phyloP scores from a whole-genome alignment of 371 early-diverging fungal genomes.

The Blakeslea trispora region DNA sequence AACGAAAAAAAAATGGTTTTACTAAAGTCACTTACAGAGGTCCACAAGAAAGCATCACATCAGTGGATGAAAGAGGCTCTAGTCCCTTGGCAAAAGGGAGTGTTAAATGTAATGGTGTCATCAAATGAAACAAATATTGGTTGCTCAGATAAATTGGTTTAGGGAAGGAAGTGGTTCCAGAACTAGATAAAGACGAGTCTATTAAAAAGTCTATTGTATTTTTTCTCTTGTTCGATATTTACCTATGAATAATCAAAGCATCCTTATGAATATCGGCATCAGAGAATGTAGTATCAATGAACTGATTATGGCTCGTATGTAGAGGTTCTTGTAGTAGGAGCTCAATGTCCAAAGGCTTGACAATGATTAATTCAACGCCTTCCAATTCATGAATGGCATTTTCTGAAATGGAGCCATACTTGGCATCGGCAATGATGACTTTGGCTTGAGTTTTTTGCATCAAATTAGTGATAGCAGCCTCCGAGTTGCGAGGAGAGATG shows the following conservation, averaged over 20 bases:
- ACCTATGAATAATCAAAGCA: conserved; percentile 26
- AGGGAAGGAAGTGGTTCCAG: conserved; percentile 27
- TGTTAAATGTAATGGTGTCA: neutral
- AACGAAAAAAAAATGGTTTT: neutral
- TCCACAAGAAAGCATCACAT: conserved; percentile 5
- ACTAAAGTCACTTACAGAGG: conserved; percentile 22
- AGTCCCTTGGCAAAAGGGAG: no score
- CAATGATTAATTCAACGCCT: neutral
- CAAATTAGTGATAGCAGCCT: conserved; percentile 27
- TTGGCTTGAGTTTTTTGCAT: conserved; percentile 27
- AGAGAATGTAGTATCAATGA: conserved; percentile 9
- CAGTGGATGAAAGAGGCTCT: neutral
- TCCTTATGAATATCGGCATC: conserved; percentile 12
- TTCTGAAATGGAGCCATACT: conserved; percentile 21
- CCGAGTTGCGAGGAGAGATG: conserved; percentile 39
- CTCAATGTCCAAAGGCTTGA: conserved; percentile 18
- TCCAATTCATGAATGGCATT: neutral
- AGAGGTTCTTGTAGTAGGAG: conserved; percentile 17
- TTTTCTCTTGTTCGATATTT: neutral
- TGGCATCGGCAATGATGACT: conserved; percentile 15
- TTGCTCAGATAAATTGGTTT: conserved; percentile 30
- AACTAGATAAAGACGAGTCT: conserved; percentile 10
- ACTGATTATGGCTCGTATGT: neutral
- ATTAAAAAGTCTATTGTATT: no score
- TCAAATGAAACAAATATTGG: conserved; percentile 12